A percentile compares a stretch with the other conserved stretches of the same genome.
Conservation (phyloP, 2,329 filamentous ascomycete genomes). For the Aaosphaeria pasadenensis region DNA sequence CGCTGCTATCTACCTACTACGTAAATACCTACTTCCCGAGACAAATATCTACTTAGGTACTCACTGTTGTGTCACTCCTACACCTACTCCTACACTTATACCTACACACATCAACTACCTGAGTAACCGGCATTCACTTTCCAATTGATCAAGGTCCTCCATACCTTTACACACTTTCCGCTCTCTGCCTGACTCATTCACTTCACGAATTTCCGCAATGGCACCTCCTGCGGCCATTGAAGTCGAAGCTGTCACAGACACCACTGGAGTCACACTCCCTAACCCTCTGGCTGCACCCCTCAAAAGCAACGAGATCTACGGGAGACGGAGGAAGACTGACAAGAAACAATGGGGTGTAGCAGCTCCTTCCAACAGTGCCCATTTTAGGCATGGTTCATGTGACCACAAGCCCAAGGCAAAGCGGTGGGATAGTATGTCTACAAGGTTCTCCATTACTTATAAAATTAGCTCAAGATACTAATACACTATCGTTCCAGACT, state of each 20-base stretch:
- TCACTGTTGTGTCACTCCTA: no score
- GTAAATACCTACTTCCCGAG: no score
- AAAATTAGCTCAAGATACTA: neutral
- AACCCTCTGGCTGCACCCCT: slow-evolving; percentile 52
- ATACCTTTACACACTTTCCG: neutral
- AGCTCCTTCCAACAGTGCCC: slow-evolving; percentile 72
- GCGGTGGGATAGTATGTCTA: slow-evolving; percentile 75
- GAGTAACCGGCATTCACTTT: no score
- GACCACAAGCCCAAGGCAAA: slow-evolving; percentile 70
- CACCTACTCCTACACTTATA: no score
- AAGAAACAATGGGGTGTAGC: slow-evolving; percentile 72
- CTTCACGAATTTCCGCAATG: slow-evolving; percentile 13
- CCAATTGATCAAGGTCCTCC: neutral
- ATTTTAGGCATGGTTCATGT: slow-evolving; percentile 69
- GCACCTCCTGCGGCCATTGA: slow-evolving; percentile 38
- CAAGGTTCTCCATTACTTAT: slow-evolving; percentile 2
- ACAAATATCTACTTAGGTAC: no score
- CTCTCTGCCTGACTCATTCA: neutral
- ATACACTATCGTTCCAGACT: slow-evolving; percentile 28
- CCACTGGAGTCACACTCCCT: slow-evolving; percentile 44
- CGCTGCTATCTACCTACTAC: no score
- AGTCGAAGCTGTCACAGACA: slow-evolving; percentile 46
- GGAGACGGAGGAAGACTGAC: slow-evolving; percentile 67
- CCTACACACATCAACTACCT: no score
- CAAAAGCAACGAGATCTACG: slow-evolving; percentile 62